phyloP scores from a whole-genome alignment of 1,284 basidiomycete species.

The Puccinia brachypodii region DNA sequence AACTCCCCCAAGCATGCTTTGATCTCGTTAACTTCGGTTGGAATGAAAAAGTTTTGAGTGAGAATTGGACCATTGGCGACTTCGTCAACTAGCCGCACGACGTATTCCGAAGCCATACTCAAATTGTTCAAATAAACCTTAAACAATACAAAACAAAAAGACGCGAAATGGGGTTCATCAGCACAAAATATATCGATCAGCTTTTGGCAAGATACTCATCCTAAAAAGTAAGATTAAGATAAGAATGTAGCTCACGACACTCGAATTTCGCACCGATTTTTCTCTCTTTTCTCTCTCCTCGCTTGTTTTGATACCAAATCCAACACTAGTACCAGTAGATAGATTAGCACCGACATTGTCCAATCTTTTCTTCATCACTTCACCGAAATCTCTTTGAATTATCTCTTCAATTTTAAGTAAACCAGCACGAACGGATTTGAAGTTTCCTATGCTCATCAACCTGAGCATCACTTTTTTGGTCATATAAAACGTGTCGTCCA shows the following conservation, averaged over 20 bases:
- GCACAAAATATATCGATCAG: not conserved
- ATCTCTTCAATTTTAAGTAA: slow-evolving; percentile 68
- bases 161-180: not conserved
- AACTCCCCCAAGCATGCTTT: slow-evolving; percentile 62
- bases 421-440: slow-evolving; percentile 65
- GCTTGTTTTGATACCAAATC: slow-evolving; percentile 59
- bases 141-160: not conserved
- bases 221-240: not conserved
- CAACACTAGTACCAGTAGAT: slow-evolving; percentile 54
- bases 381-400: slow-evolving; percentile 76
- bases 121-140: slow-evolving; percentile 85
- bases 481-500: slow-evolving; percentile 92
- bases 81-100: slow-evolving; percentile 76
- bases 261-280: slow-evolving; percentile 71
- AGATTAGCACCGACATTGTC: slow-evolving; percentile 62
- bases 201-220: not conserved
- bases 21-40: slow-evolving; percentile 63
- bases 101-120: slow-evolving; percentile 79
- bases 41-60: slow-evolving; percentile 68
- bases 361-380: slow-evolving; percentile 74
- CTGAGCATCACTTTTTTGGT: slow-evolving; percentile 77
- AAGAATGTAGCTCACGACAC: slow-evolving; percentile 67
- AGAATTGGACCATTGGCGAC: slow-evolving; percentile 65
- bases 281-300: slow-evolving; percentile 69
- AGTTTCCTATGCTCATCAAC: slow-evolving; percentile 71